Evolutionary conservation across 768 basidiomycete genomes (phyloP).

Genomic region (Tephrocybe sp.): DNA sequence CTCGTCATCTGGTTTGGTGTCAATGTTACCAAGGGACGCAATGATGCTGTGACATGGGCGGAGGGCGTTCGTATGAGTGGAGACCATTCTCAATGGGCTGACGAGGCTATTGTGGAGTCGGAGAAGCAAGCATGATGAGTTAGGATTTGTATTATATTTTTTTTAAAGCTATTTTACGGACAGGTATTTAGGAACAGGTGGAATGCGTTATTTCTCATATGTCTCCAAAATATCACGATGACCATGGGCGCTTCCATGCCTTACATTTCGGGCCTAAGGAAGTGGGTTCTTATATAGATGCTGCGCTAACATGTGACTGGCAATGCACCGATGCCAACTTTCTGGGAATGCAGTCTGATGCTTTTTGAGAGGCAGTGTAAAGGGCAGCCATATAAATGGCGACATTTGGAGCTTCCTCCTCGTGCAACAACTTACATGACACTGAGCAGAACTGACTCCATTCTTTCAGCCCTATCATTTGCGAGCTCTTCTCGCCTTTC

Average conservation of each 20-base stretch:
- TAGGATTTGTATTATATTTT: not conserved
- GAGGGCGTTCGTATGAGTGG: slow-evolving; percentile 19
- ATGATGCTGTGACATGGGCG: slow-evolving; percentile 63
- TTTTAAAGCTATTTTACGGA: not conserved
- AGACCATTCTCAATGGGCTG: not conserved
- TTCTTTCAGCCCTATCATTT: slow-evolving; percentile 2
- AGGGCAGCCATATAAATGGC: not conserved
- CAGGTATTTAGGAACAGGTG: not conserved
- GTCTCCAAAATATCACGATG: not conserved
- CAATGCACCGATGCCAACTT: not conserved
- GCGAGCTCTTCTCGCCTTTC: slow-evolving; percentile 4
- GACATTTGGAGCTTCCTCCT: no score
- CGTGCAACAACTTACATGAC: not conserved
- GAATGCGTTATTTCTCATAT: not conserved
- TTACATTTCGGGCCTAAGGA: not conserved
- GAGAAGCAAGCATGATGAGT: not conserved
- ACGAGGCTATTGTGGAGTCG: not conserved
- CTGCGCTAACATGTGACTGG: not conserved
- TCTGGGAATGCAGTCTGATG: not conserved
- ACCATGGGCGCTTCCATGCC: not conserved
- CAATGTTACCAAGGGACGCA: slow-evolving; percentile 61
- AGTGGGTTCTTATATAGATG: no score
- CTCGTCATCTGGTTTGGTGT: slow-evolving; percentile 78
- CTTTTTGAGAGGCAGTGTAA: not conserved
- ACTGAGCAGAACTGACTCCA: slow-evolving; percentile 3